A percentile compares a stretch with the other conserved stretches of the same genome.
These are phyloP conservation scores for Scleroderma bovista DNA, from an alignment of 768 basidiomycete species.

Conservation along the genomic window DNA sequence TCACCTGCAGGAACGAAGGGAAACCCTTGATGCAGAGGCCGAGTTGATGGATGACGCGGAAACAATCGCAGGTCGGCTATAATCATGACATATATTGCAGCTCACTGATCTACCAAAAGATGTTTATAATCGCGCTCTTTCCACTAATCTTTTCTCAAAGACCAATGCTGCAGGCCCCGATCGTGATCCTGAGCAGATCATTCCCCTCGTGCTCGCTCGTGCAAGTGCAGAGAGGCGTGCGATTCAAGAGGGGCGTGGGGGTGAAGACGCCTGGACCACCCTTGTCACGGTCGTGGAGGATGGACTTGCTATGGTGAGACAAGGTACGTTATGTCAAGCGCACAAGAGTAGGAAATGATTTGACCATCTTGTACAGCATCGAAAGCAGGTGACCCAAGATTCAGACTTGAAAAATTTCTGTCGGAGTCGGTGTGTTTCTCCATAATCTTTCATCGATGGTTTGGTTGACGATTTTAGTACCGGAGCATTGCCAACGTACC, in stretches of 20 bases:
- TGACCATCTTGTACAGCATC: slow-evolving; percentile 38
- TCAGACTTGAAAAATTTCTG: slow-evolving; percentile 81
- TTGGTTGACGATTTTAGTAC: slow-evolving; percentile 35
- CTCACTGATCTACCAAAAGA: too few relatives aligned
- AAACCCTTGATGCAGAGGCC: slow-evolving; percentile 12
- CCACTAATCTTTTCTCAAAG: slow-evolving; percentile 46
- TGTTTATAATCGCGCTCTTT: slow-evolving; percentile 52
- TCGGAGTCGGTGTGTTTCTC: slow-evolving; percentile 57
- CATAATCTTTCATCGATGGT: slow-evolving; percentile 1
- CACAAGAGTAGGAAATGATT: neutral
- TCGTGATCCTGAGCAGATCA: slow-evolving; percentile 57
- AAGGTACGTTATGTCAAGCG: slow-evolving; percentile 35
- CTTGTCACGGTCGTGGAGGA: slow-evolving; percentile 56
- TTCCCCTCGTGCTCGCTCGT: slow-evolving; percentile 58
- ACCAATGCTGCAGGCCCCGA: slow-evolving; percentile 12
- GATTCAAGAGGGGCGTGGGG: slow-evolving; percentile 41
- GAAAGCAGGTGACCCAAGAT: slow-evolving; percentile 64
- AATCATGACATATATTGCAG: too few relatives aligned
- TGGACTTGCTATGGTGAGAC: slow-evolving; percentile 56
- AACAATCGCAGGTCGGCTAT: slow-evolving; percentile 19
- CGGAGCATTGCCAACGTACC: slow-evolving; percentile 35
- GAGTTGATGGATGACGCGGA: slow-evolving; percentile 16
- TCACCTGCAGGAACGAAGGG: slow-evolving; percentile 17
- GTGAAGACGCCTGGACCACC: slow-evolving; percentile 47
- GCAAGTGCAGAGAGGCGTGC: slow-evolving; percentile 58